phyloP scores from a whole-genome alignment of 1,284 basidiomycete species.

The Clitocybe nebularis region DNA sequence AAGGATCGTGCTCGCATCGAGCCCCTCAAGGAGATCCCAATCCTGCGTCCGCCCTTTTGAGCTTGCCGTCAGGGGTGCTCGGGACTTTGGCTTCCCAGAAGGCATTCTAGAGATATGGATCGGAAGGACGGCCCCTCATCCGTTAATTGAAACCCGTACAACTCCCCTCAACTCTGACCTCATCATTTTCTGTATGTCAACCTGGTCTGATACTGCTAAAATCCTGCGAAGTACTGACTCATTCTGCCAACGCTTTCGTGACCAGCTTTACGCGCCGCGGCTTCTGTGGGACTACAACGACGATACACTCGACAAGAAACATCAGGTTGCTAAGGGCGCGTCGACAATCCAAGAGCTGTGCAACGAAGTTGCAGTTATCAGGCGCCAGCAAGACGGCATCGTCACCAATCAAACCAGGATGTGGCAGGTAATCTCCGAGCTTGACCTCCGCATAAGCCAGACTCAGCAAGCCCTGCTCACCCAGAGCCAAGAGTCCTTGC shows the following conservation, averaged over 20 bases:
- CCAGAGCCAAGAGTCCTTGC: neutral
- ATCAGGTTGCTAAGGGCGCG: neutral
- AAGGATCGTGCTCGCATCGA: conserved; percentile 1
- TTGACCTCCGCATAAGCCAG: neutral
- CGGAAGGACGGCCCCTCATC: neutral
- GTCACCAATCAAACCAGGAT: neutral
- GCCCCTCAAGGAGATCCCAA: conserved; percentile 5
- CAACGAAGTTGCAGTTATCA: neutral
- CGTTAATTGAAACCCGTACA: neutral
- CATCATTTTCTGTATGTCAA: conserved; percentile 7
- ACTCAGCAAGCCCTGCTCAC: neutral
- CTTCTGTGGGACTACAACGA: conserved; percentile 9
- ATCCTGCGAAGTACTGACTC: neutral
- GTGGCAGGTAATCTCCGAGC: neutral
- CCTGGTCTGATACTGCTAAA: conserved; percentile 1
- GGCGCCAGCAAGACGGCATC: neutral
- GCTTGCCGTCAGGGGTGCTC: neutral
- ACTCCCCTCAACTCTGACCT: conserved; percentile 2
- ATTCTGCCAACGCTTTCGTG: neutral
- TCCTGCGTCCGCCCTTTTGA: conserved; percentile 2
- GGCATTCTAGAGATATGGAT: conserved; percentile 1
- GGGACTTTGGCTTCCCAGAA: neutral
- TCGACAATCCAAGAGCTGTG: neutral
- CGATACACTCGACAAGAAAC: conserved; percentile 1
- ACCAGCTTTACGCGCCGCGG: neutral